phyloP scores from a whole-genome alignment of 2,329 filamentous ascomycete species.

The Tolypocladium cylindrosporum region DNA sequence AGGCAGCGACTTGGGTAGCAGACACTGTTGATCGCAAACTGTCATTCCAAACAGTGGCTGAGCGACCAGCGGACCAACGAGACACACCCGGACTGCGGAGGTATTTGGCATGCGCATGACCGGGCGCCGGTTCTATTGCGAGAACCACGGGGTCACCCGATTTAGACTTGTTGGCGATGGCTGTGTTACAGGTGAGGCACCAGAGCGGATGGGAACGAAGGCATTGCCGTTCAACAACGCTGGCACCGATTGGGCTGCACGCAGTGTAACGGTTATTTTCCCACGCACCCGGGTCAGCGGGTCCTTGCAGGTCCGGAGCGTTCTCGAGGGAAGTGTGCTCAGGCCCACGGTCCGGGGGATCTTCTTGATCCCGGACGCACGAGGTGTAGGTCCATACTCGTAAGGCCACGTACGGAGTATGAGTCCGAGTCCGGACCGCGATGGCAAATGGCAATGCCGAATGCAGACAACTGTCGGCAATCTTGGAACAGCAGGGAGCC shows the following conservation, averaged over 20 bases:
- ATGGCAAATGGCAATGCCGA: not conserved
- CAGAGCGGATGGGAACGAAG: not conserved
- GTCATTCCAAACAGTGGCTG: not conserved
- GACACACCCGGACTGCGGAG: not conserved
- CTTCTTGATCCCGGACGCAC: not conserved
- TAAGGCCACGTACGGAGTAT: not conserved
- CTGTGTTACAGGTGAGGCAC: not conserved
- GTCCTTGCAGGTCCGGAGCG: not conserved
- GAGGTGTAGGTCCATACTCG: not conserved
- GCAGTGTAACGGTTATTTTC: not conserved
- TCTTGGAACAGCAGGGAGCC: too few relatives aligned
- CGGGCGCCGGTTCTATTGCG: not conserved
- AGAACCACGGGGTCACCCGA: not conserved
- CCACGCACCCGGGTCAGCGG: not conserved
- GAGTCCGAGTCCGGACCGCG: too few relatives aligned
- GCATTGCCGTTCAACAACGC: not conserved
- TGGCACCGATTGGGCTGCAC: not conserved
- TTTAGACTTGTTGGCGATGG: not conserved
- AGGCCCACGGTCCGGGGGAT: not conserved
- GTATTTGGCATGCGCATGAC: not conserved
- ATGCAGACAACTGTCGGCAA: not conserved
- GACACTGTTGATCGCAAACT: not conserved
- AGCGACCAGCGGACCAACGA: not conserved
- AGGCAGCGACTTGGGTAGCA: not conserved
- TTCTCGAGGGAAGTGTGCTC: not conserved